A percentile compares a stretch with the other conserved stretches of the same genome.
Evolutionary conservation across 2,329 filamentous ascomycete genomes (phyloP).

Genomic region (Diplodia scrobiculata): DNA sequence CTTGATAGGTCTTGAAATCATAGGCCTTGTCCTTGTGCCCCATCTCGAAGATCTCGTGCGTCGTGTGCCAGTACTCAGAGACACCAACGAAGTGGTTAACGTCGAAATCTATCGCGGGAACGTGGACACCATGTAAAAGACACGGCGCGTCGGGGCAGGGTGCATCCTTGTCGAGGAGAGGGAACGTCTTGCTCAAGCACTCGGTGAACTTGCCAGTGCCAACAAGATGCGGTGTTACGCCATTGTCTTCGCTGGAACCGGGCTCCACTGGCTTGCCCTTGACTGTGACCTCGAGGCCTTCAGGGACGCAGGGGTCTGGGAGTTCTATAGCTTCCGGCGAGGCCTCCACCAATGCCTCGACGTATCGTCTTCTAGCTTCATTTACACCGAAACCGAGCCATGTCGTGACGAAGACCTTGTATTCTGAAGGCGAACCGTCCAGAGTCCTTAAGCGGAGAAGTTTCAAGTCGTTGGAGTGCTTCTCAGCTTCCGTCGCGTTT

Average conservation of each 20-base stretch:
- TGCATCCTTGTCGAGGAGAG: slow-evolving; percentile 84
- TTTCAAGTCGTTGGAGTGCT: slow-evolving; percentile 87
- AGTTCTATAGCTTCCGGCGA: slow-evolving; percentile 67
- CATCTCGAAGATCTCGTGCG: slow-evolving; percentile 85
- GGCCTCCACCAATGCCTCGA: slow-evolving; percentile 72
- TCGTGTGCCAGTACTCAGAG: slow-evolving; percentile 98
- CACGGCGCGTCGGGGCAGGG: slow-evolving; percentile 83
- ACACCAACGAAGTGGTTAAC: slow-evolving; percentile 98
- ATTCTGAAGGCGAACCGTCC: slow-evolving; percentile 74
- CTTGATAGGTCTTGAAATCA: slow-evolving; percentile 86
- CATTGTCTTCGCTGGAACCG: slow-evolving; percentile 48
- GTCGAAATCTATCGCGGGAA: slow-evolving; percentile 93
- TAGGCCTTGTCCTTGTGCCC: slow-evolving; percentile 77
- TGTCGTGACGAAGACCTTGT: slow-evolving; percentile 90
- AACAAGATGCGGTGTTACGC: slow-evolving; percentile 60
- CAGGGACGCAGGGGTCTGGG: slow-evolving; percentile 87
- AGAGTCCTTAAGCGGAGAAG: slow-evolving; percentile 81
- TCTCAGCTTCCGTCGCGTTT: slow-evolving; percentile 84
- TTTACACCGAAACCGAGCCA: slow-evolving; percentile 99
- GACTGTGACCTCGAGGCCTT: slow-evolving; percentile 71
- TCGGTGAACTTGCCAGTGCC: slow-evolving; percentile 87
- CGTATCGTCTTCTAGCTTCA: slow-evolving; percentile 80
- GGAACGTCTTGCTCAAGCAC: slow-evolving; percentile 79
- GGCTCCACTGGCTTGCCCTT: slow-evolving; percentile 63
- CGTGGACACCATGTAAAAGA: slow-evolving; percentile 85